Evolutionary conservation across 1,284 basidiomycete species (phyloP).

Genomic region (Fomitopsis betulina): DNA sequence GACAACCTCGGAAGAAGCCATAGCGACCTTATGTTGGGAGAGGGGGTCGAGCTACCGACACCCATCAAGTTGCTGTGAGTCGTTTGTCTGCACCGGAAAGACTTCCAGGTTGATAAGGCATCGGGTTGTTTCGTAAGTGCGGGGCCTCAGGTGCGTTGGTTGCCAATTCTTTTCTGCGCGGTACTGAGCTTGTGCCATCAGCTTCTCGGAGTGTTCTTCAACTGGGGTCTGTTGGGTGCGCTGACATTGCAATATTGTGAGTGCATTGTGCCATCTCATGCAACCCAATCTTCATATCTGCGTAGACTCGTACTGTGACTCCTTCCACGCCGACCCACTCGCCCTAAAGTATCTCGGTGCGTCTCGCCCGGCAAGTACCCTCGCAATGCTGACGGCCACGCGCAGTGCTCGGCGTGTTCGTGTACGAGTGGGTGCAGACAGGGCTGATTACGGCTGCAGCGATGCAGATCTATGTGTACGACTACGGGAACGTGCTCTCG

Average conservation of each 20-base stretch:
- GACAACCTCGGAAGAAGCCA: too few species aligned
- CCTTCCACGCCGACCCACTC: slow-evolving; percentile 5
- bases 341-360: slow-evolving; percentile 2
- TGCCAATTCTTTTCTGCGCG: background rate
- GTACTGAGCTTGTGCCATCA: background rate
- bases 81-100: too few species aligned
- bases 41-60: too few species aligned
- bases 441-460: slow-evolving; percentile 9
- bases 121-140: background rate
- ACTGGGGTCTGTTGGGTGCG: slow-evolving; percentile 11
- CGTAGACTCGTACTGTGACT: slow-evolving; percentile 7
- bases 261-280: background rate
- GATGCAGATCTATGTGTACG: slow-evolving; percentile 14
- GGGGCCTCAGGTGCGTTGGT: background rate
- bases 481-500: slow-evolving; percentile 9
- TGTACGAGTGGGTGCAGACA: slow-evolving; percentile 13
- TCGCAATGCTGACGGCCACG: background rate
- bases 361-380: background rate
- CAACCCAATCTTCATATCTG: background rate
- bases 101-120: background rate
- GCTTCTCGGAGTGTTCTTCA: slow-evolving; percentile 12
- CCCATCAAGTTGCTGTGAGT: too few species aligned
- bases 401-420: slow-evolving; percentile 13
- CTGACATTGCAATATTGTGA: slow-evolving; percentile 7
- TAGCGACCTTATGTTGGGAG: too few species aligned